Conservation (phyloP, 2,329 filamentous ascomycete genomes). For the Colletotrichum tamarilloi region DNA sequence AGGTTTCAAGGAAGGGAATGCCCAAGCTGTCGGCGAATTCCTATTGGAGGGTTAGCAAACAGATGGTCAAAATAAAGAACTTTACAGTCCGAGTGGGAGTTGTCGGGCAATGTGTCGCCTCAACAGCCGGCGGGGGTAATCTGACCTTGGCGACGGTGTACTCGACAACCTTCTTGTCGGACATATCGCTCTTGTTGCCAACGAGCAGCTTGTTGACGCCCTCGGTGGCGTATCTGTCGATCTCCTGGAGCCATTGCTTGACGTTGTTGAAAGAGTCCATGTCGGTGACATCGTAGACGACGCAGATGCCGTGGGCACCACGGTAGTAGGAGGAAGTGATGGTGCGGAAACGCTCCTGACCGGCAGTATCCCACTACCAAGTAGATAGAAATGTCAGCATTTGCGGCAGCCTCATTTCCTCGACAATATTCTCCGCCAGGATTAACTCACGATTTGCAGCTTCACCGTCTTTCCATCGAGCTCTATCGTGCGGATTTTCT, state of each 20-base stretch:
- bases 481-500: constrained; percentile 99
- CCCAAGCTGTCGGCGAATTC: constrained; percentile 99
- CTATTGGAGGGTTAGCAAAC: constrained; percentile 56
- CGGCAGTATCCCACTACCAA: constrained; percentile 95
- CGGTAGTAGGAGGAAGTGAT: constrained; percentile 99
- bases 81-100: neutral
- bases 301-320: constrained; percentile 98
- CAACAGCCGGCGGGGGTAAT: constrained; percentile 18
- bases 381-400: constrained; percentile 43
- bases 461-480: constrained; percentile 99
- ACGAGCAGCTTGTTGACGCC: constrained; percentile 99
- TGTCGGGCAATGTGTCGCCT: constrained; percentile 3
- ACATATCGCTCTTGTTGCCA: constrained; percentile 99
- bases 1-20: constrained; percentile 99
- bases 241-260: constrained; percentile 99
- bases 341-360: constrained; percentile 99
- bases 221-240: constrained; percentile 98
- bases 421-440: neutral
- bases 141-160: constrained; percentile 98
- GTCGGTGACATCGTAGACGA: constrained; percentile 99
- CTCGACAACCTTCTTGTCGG: constrained; percentile 99
- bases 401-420: neutral
- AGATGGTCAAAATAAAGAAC: neutral
- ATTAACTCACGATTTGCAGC: constrained; percentile 88
- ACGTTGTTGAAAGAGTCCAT: constrained; percentile 99